Base-by-base conservation (phyloP, 2,329 filamentous ascomycete species). In the Fusarium incarnatum region DNA sequence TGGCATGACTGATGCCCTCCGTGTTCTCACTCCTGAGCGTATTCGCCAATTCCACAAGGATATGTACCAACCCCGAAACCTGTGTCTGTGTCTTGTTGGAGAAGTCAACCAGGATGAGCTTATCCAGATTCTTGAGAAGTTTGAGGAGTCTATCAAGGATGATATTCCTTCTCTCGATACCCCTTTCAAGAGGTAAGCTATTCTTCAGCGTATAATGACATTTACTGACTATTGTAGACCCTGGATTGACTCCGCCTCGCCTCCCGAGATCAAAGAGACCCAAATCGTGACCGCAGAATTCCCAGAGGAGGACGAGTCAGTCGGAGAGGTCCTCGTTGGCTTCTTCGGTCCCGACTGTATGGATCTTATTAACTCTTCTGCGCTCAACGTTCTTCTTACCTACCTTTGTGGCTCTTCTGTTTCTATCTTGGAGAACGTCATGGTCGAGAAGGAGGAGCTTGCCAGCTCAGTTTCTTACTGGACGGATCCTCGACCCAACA, bases 51-150 rank as follows among this genome's bases (percentile, higher is more conserved):
- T 98, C 76, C 96, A 99, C 79, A 90, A 90, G 67, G 92, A 94
- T 70, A 98, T 99, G 95, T 99, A 99, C 77, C 95, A 98, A 78
- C 96, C 96, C 5, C 95, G 94, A 78, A 99, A 99, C 76, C 84
- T 99, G 64, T 97, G 94, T 70, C 83, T 99, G 28, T 88, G 98
- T 27, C 89, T 99, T 63, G 91, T 97, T n/a, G 96, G 96, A 45
- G 94, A 98, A 79, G 89, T 97, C 3, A 90, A 98, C 76, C 93
- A 98, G 77, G 82, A 88, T 0, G 87, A 97, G 74, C 86, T 99
- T 61, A 83, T 98, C 23, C 82, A 91, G 32, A 94, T 97, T 48
- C 82, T 99, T 34, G 93, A 97, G 75, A 85, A 90, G 25, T 99
- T 99, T 76, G 96, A 99, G 79, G 89, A 92, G 66, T 92, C 92